These are phyloP conservation scores for Pavlovales sp. DNA, from an alignment of 208 protist species.

Conservation along the genomic window DNA sequence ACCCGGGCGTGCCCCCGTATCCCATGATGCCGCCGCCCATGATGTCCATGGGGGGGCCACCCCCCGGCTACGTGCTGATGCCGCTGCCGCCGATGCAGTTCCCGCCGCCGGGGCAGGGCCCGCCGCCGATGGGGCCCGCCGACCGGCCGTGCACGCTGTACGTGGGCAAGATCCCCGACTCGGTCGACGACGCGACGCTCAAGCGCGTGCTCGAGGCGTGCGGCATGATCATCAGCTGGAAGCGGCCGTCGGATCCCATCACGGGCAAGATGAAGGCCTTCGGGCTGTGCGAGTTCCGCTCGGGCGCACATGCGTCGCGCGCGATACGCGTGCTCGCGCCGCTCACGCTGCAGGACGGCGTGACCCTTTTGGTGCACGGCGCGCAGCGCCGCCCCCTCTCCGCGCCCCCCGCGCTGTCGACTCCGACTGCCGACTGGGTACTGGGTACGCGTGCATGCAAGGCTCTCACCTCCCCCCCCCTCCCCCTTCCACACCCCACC, in stretches of 20 bases:
- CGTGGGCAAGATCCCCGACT: slow-evolving; percentile 24
- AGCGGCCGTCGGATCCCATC: background rate
- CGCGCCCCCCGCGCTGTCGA: too few species aligned
- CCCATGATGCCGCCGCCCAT: too few species aligned
- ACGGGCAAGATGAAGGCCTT: slow-evolving; percentile 4
- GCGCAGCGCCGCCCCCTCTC: too few species aligned
- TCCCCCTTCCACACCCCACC: background rate
- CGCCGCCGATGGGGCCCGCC: too few species aligned
- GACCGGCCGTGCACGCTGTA: slow-evolving; percentile 29
- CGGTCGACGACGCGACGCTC: background rate
- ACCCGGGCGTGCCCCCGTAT: too few species aligned
- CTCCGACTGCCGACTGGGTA: too few species aligned
- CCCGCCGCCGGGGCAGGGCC: too few species aligned
- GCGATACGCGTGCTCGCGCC: slow-evolving; percentile 3
- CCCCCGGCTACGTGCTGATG: too few species aligned
- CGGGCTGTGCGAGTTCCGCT: slow-evolving; percentile 18
- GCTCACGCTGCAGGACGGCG: background rate
- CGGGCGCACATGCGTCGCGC: background rate
- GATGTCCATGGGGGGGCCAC: too few species aligned
- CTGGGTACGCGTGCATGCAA: too few species aligned
- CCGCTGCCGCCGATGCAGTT: too few species aligned
- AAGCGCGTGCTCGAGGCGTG: background rate
- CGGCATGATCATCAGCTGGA: slow-evolving; percentile 9
- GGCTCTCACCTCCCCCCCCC: background rate
- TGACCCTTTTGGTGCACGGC: background rate